Evolutionary conservation across 2,329 filamentous ascomycete genomes (phyloP), one percentile per base, ranked within the genome.

Genomic region (Ustilaginoidea virens): DNA sequence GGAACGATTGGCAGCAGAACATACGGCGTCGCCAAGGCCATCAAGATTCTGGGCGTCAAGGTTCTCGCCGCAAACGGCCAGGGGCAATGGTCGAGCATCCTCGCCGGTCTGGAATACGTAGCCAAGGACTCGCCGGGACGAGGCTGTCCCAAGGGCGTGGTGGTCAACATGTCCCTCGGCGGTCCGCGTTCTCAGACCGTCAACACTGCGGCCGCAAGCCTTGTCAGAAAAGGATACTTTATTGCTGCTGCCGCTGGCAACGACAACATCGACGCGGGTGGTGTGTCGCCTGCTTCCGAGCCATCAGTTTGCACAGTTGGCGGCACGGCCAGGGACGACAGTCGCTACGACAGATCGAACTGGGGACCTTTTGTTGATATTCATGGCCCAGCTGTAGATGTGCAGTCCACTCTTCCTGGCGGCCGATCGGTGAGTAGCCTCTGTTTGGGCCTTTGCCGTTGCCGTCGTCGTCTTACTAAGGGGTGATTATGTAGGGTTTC

Each of bases 201-300:
- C 35, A 68, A 67, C 52, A 42, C 39, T 17, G 62, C 62, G 7
- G 59, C 63, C 15, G 48, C 47, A 7, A 46, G 44, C 24, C 48
- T 61, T 17, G 47, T 58, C 37, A 34, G 35, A 14, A 42, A 46
- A 1, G 62, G 62, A 13, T 46, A 65, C 32, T 61, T 63, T 32
- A 48, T 65, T 17, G 61, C 57, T 31, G 63, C 66, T 6, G 63
- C 64, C 4, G 63, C 63, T 13, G 64, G 64, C 23, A 68, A 68
- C 41, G 46, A 52, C 15, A 48, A 50, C 33, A 42, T 37, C 15
- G 47, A 63, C 34, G 59, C 61, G 1, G 36, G 46, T 5, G 2
- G n/a, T 6, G 3, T 17, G 35, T 63, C 59, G 1, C 58, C 60
- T 4, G 55, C 59, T 13, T 58, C 52, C 4, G 54, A 55, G 32